Evolutionary conservation across 805 yeast genomes (phyloP), one percentile per base, ranked within the genome.

Genomic region (Hagleromyces aurorensis): DNA sequence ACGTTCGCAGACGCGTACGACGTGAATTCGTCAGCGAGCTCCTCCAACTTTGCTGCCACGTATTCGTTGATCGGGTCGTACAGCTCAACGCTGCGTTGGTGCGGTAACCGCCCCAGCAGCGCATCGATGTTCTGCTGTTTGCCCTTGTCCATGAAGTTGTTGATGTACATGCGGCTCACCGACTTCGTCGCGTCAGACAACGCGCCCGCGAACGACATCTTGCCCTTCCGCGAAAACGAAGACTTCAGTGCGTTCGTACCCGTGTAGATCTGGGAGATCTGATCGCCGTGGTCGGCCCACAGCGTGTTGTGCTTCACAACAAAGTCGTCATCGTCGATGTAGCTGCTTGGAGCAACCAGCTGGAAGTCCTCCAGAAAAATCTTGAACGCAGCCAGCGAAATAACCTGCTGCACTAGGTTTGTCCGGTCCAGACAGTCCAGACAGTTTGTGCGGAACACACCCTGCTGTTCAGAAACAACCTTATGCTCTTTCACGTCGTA

Each of bases 271-370:
- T 84, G 93, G 3, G 96, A 84, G 4, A 91, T 77, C 42, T 85
- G 94, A 56, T 91, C 98, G 33, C 98, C 99, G 55, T 91, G 91
- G 55, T 91, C 96, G 1, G 99, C 99, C 98, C 98, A 91, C 12
- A 91, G 61, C 5, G 82, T 71, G 43, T 87, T 83, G 42, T 87
- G 95, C 32, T 77, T 78, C n/a, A 65, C 58, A 51, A 76, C 68
- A 15, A 83, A 60, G 12, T 77, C 89, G 14, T 70, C 62, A 4
- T 63, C 67, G 21, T 59, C 63, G 19, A 40, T 35, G 19, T 34
- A 44, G n/a, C 43, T 22, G 10, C 33, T 37, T 2, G 41, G 17
- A 6, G 37, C 34, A 16, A 59, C 44, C 27, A 64, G 41, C 18
- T 58, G 56, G 28, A 62, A 62, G 36, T 64, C 70, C 27, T 58